phyloP scores from a whole-genome alignment of 805 yeast species.

The Deakozyma indianensis region DNA sequence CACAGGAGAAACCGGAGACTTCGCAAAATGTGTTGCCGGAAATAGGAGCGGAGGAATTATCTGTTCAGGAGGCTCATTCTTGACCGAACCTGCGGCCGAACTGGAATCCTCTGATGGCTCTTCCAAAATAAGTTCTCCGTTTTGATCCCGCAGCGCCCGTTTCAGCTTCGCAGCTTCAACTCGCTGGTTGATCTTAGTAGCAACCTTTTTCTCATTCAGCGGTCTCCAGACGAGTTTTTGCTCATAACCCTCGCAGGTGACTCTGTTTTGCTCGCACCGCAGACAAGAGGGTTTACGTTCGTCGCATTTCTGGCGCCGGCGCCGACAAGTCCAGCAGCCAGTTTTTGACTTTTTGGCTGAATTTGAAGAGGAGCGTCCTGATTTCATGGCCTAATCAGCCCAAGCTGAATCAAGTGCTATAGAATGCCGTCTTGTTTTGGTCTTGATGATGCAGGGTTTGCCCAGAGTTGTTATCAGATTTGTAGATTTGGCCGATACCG shows the following conservation, averaged over 20 bases:
- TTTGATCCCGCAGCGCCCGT: background rate
- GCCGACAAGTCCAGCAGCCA: conserved; percentile 1
- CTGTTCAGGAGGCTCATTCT: background rate
- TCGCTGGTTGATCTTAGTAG: background rate
- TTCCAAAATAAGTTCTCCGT: background rate
- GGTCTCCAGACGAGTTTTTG: background rate
- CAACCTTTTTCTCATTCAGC: background rate
- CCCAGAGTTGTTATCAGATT: too few species aligned
- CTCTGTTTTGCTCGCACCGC: background rate
- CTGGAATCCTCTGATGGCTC: background rate
- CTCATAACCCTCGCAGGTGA: background rate
- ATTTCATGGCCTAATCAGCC: too few species aligned
- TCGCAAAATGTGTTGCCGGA: background rate
- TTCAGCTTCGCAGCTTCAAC: background rate
- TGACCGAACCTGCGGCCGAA: background rate
- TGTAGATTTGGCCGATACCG: too few species aligned
- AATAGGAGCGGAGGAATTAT: background rate
- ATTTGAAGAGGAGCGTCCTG: too few species aligned
- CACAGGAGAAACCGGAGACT: background rate
- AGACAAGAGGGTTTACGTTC: background rate
- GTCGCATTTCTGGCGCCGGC: conserved; percentile 1
- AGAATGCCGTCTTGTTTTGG: too few species aligned
- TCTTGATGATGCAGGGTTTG: too few species aligned
- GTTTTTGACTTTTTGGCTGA: background rate
- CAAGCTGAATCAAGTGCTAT: too few species aligned